Percentiles rank a stretch among this genome's conserved stretches.
phyloP scores from a whole-genome alignment of 495 filamentous ascomycete genomes.

The Thermothielavioides terrestris region DNA sequence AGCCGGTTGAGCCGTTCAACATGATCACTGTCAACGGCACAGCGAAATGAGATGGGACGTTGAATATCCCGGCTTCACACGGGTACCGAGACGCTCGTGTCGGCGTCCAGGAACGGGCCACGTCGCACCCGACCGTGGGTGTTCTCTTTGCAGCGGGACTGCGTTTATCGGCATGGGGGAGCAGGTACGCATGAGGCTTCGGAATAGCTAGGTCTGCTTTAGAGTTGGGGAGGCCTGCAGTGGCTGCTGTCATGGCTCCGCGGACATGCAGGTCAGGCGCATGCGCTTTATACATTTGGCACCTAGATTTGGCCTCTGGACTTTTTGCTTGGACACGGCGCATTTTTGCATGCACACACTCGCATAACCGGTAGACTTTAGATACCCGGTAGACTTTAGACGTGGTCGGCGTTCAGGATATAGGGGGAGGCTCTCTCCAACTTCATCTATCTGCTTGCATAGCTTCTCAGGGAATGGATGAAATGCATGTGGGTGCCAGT shows the following conservation, averaged over 20 bases:
- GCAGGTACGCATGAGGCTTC: no score
- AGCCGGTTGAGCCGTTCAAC: constrained; percentile 12
- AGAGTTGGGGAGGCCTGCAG: background rate
- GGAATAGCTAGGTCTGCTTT: background rate
- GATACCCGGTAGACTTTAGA: constrained; percentile 4
- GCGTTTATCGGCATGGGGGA: background rate
- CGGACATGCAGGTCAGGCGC: background rate
- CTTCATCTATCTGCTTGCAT: background rate
- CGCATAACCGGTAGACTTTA: no score
- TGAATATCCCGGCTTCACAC: no score
- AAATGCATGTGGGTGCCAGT: background rate
- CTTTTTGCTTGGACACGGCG: background rate
- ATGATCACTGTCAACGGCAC: background rate
- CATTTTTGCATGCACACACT: background rate
- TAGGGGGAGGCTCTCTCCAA: constrained; percentile 3
- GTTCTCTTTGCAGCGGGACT: background rate
- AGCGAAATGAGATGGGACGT: background rate
- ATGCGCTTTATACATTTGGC: background rate
- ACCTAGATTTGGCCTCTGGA: background rate
- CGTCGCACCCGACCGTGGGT: no score
- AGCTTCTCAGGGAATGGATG: background rate
- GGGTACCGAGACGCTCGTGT: no score
- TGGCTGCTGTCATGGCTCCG: no score
- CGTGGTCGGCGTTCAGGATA: constrained; percentile 3
- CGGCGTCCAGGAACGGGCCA: no score